Evolutionary conservation across 805 yeast species (phyloP), one percentile per base, ranked within the genome.

Genomic region (Kodamaea kakaduensis): DNA sequence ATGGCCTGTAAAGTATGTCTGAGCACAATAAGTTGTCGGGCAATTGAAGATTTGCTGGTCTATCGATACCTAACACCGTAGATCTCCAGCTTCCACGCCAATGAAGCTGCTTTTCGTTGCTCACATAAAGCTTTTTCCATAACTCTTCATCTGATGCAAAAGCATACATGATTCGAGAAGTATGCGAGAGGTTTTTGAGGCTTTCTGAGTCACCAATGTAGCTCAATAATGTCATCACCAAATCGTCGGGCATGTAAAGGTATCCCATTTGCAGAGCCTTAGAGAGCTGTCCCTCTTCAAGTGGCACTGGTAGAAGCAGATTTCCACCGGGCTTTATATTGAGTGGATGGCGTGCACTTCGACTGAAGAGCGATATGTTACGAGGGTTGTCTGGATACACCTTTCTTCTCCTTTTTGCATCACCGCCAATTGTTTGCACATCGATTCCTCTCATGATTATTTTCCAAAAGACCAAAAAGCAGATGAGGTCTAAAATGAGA

Each of bases 21-120:
- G 94, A 83, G 52, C 81, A 85, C 3, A 87, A 47, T 20, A 77
- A 47, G 41, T 71, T 71, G 17, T 61, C 71, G 0, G 65, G 61
- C 16, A 78, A 57, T 39, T 70, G 69, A 6, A 79, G 45, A 10
- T 76, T 71, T 18, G 77, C 81, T 18, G 54, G 54, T 9, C 59
- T 37, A 6, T 45, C 50, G 3, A 34, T 40, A 5, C 58, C 52
- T 42, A 77, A 56, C 21, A 74, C 61, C 3, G 90, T 78, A 24
- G 72, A 61, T 46, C 89, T 71, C 96, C 96, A 88, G 2, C 87
- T 73, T 1, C 96, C 96, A 19, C 49, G 54, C 96, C 96, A 87
- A 21, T 40, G 38, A 9, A 42, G 32, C 17, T 43, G 32, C 1
- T n/a, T 36, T 21, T 42, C 44, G 30, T 47, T 40, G 7, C 35